Evolutionary conservation across 2,329 filamentous ascomycete species (phyloP).

Genomic region (Colletotrichum godetiae): DNA sequence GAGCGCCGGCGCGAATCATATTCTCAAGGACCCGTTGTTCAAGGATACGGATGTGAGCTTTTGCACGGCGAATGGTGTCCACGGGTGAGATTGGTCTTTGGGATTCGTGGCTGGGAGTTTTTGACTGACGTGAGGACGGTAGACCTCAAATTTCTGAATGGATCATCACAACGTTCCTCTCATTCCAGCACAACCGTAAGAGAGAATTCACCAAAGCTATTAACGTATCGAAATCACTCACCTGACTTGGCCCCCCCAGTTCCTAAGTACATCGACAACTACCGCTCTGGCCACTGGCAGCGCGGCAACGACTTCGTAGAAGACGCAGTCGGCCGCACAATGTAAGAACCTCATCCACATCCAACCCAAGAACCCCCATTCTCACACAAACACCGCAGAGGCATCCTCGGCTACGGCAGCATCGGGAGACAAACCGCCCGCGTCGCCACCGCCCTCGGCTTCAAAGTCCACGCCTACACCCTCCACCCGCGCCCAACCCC

Average conservation of each 20-base stretch:
- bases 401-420: slow-evolving; percentile 65
- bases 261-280: slow-evolving; percentile 56
- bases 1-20: slow-evolving; percentile 64
- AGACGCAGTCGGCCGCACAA: slow-evolving; percentile 59
- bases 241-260: slow-evolving; percentile 45
- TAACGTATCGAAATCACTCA: neutral
- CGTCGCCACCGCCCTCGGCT: slow-evolving; percentile 73
- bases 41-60: slow-evolving; percentile 61
- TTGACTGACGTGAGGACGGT: neutral
- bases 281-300: slow-evolving; percentile 57
- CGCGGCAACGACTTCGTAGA: slow-evolving; percentile 45
- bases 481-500: slow-evolving; percentile 75
- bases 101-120: neutral
- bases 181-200: slow-evolving; percentile 60
- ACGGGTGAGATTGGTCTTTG: slow-evolving; percentile 54
- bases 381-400: slow-evolving; percentile 43
- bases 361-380: too few relatives aligned
- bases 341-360: slow-evolving; percentile 47
- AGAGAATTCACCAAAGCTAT: slow-evolving; percentile 4
- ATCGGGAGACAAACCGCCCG: slow-evolving; percentile 66
- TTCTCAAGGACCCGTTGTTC: slow-evolving; percentile 59
- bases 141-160: slow-evolving; percentile 69
- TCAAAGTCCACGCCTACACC: slow-evolving; percentile 81
- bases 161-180: slow-evolving; percentile 63
- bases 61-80: slow-evolving; percentile 68